These are phyloP conservation scores for Akanthomyces muscarius DNA, from an alignment of 2,329 filamentous ascomycete genomes.

Conservation along the genomic window DNA sequence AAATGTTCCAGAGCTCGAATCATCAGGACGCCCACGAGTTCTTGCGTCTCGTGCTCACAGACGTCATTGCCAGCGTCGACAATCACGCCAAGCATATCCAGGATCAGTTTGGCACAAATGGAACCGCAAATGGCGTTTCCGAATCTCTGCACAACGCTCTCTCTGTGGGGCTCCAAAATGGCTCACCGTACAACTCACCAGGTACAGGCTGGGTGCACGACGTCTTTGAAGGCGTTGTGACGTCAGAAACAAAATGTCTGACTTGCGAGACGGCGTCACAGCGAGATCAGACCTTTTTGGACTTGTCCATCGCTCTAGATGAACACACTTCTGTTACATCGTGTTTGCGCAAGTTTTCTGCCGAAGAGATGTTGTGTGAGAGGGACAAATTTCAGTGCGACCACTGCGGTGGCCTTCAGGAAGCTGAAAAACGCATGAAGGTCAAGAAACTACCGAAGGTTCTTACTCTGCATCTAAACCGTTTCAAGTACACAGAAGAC, in stretches of 20 bases:
- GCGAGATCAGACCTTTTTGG: slow-evolving; percentile 90
- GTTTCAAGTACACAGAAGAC: slow-evolving; percentile 98
- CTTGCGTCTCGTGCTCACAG: slow-evolving; percentile 88
- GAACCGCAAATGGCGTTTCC: slow-evolving; percentile 40
- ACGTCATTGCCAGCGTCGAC: slow-evolving; percentile 92
- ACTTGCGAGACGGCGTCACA: slow-evolving; percentile 96
- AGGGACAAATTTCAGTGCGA: slow-evolving; percentile 99
- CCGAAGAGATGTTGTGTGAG: slow-evolving; percentile 97
- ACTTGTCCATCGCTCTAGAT: slow-evolving; percentile 92
- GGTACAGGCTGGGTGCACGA: slow-evolving; percentile 91
- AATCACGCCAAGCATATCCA: slow-evolving; percentile 68
- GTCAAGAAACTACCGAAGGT: slow-evolving; percentile 92
- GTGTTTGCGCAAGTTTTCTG: slow-evolving; percentile 91
- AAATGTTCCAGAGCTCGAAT: slow-evolving; percentile 96
- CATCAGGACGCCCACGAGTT: slow-evolving; percentile 99
- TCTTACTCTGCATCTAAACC: slow-evolving; percentile 86
- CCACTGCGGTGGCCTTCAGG: slow-evolving; percentile 91
- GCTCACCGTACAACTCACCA: slow-evolving; percentile 49
- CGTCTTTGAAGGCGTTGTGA: slow-evolving; percentile 90
- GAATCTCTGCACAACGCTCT: slow-evolving; percentile 46
- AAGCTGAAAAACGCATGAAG: slow-evolving; percentile 99
- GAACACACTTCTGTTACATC: slow-evolving; percentile 95
- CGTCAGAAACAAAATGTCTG: slow-evolving; percentile 92
- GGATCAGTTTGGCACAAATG: slow-evolving; percentile 41
- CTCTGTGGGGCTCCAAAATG: slow-evolving; percentile 33